phyloP scores from a whole-genome alignment of 2,329 filamentous ascomycete species.

The Aspergillus flavus region DNA sequence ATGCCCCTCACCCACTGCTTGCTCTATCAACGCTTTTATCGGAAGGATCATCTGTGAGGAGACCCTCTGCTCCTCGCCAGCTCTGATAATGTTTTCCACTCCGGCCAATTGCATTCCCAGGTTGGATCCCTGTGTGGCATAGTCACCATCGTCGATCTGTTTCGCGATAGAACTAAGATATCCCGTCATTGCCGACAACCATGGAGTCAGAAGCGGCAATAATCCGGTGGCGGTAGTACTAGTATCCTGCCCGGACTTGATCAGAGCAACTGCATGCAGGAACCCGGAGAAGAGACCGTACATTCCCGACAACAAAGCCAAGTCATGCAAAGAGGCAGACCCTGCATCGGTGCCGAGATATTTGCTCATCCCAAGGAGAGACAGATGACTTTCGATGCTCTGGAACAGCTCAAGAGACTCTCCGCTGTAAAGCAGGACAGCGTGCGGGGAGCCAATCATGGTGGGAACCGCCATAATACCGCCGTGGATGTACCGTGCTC shows the following conservation, averaged over 20 bases:
- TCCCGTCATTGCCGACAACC: conserved; percentile 13
- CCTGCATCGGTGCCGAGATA: conserved; percentile 13
- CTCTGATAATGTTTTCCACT: conserved; percentile 8
- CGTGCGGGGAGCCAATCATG: conserved; percentile 15
- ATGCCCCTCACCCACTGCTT: conserved; percentile 9
- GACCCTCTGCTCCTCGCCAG: conserved; percentile 10
- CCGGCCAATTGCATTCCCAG: conserved; percentile 14
- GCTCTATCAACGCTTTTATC: neutral
- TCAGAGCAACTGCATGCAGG: conserved; percentile 15
- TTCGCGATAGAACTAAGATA: conserved; percentile 12
- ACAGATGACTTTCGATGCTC: neutral
- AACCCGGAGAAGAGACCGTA: conserved; percentile 20
- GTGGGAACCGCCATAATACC: conserved; percentile 18
- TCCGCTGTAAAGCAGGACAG: conserved; percentile 13
- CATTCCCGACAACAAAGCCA: conserved; percentile 17
- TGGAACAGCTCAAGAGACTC: neutral
- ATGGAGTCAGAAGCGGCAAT: conserved; percentile 10
- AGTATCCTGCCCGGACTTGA: conserved; percentile 2
- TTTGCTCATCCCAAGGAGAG: conserved; percentile 2
- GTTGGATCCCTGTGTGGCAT: conserved; percentile 11
- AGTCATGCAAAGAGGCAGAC: conserved; percentile 15
- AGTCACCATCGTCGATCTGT: conserved; percentile 15
- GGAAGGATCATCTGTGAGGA: conserved; percentile 4
- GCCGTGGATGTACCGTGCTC: conserved; percentile 17
- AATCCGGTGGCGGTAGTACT: conserved; percentile 2